A percentile compares a stretch with the other conserved stretches of the same genome.
These are phyloP conservation scores for Euclidium syriacum DNA, from an alignment of 345 rosid species.

Conservation along the genomic window DNA sequence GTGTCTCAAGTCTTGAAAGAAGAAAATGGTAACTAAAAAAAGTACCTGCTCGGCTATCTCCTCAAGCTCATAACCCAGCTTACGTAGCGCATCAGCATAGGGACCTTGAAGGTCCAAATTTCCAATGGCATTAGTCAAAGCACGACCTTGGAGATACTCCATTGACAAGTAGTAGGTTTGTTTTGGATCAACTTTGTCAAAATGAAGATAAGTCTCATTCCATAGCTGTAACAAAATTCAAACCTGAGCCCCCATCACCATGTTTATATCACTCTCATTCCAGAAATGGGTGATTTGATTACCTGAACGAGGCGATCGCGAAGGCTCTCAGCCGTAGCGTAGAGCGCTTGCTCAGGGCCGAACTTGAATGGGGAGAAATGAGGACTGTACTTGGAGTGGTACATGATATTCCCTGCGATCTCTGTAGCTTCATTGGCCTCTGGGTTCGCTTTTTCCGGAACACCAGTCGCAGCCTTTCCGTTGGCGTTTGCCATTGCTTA, in stretches of 20 bases:
- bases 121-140: conserved; percentile 85
- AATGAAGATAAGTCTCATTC: conserved; percentile 83
- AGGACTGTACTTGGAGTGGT: conserved; percentile 74
- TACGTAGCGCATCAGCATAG: conserved; percentile 72
- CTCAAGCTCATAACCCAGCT: conserved; percentile 79
- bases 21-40: not conserved
- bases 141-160: conserved; percentile 98
- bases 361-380: conserved; percentile 96
- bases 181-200: conserved; percentile 74
- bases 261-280: not conserved
- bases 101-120: conserved; percentile 66
- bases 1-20: not conserved
- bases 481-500: conserved; percentile 41
- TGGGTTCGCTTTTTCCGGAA: conserved; percentile 51
- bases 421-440: conserved; percentile 48
- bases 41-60: conserved; percentile 82
- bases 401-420: conserved; percentile 73
- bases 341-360: conserved; percentile 81
- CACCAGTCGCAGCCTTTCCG: conserved; percentile 27
- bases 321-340: conserved; percentile 79
- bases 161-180: conserved; percentile 94
- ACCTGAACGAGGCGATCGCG: conserved; percentile 90
- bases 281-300: not conserved
- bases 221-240: conserved; percentile 57
- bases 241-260: not conserved